These are phyloP conservation scores for Xylaria castorea DNA, from an alignment of 495 filamentous ascomycete genomes.

Conservation along the genomic window DNA sequence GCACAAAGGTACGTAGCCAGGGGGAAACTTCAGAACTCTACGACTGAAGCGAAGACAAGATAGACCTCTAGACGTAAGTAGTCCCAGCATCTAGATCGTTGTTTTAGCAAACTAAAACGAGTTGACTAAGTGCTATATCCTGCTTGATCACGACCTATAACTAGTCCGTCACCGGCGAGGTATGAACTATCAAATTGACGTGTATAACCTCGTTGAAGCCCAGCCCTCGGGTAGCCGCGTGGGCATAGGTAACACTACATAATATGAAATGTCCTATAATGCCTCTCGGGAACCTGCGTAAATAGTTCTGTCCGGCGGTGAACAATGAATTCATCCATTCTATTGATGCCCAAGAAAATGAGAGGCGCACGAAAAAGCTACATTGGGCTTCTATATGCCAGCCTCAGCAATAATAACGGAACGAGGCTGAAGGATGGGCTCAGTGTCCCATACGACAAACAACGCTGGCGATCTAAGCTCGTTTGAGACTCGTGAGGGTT, in stretches of 20 bases:
- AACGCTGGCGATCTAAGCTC: no score
- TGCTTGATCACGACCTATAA: background rate
- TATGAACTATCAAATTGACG: background rate
- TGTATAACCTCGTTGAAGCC: background rate
- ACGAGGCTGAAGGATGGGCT: background rate
- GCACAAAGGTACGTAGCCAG: background rate
- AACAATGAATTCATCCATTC: background rate
- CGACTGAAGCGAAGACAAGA: background rate
- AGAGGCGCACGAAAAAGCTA: background rate
- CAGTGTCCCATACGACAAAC: background rate
- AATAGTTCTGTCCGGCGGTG: background rate
- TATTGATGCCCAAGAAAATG: slow-evolving; percentile 12
- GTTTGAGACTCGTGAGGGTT: background rate
- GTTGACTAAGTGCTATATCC: background rate
- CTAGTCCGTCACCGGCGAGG: background rate
- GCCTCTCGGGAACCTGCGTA: background rate
- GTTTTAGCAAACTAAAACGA: background rate
- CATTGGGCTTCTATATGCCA: background rate
- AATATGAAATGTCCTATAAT: background rate
- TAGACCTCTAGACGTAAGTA: background rate
- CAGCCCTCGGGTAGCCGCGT: slow-evolving; percentile 10
- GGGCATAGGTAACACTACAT: background rate
- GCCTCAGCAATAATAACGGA: background rate
- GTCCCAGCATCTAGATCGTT: background rate
- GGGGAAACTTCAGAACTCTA: background rate